Percentiles rank a stretch among this genome's conserved stretches.
These are phyloP conservation scores for Nothophytophthora sp. DNA, from an alignment of 352 stramenopile species.

Conservation along the genomic window DNA sequence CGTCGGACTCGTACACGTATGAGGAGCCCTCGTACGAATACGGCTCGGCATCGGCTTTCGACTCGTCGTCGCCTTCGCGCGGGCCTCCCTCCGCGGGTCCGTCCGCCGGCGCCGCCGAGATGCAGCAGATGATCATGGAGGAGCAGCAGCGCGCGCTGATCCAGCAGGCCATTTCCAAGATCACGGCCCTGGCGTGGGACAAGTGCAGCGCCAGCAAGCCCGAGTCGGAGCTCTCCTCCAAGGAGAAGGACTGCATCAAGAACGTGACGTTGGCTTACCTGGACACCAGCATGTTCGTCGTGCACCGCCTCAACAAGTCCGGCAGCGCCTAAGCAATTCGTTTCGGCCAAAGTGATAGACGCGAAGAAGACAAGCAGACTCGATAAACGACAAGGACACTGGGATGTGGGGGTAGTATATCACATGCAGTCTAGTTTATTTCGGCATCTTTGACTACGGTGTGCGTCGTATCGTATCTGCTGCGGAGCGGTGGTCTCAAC, in stretches of 20 bases:
- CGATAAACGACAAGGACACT: too few relatives aligned
- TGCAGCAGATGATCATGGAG: constrained; percentile 85
- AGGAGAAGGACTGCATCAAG: constrained; percentile 86
- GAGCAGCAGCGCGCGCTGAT: constrained; percentile 89
- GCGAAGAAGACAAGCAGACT: too few relatives aligned
- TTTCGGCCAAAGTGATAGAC: not conserved
- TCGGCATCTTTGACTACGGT: too few relatives aligned
- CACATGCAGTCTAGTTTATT: too few relatives aligned
- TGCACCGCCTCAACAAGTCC: constrained; percentile 84
- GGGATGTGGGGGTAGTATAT: too few relatives aligned
- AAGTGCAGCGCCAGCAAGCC: constrained; percentile 88
- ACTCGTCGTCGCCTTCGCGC: too few relatives aligned
- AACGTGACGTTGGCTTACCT: constrained; percentile 88
- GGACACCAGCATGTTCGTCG: constrained; percentile 86
- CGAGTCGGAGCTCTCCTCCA: constrained; percentile 79
- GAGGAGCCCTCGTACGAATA: constrained; percentile 83
- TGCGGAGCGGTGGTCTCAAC: too few relatives aligned
- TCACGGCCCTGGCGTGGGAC: constrained; percentile 88
- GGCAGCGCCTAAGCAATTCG: constrained; percentile 24
- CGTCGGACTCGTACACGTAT: constrained; percentile 56
- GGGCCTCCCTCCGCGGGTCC: constrained; percentile 16
- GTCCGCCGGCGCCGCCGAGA: constrained; percentile 48
- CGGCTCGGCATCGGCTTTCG: constrained; percentile 42
- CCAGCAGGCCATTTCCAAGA: constrained; percentile 89
- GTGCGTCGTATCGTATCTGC: too few relatives aligned